These are phyloP conservation scores for Malus orientalis DNA, from an alignment of 306 rosid genomes.

Conservation along the genomic window DNA sequence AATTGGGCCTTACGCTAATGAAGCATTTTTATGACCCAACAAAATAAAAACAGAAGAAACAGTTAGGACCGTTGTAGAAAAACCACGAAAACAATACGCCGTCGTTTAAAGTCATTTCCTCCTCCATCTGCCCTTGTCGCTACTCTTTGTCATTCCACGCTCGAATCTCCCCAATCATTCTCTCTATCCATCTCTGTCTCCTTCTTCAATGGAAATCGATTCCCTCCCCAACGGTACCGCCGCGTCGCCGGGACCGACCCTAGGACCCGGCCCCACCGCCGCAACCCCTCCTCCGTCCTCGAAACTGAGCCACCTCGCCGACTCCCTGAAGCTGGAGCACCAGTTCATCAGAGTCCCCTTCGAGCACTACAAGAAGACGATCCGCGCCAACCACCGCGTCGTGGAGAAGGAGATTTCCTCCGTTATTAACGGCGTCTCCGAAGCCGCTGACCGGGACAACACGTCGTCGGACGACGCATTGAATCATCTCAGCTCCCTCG, in stretches of 20 bases:
- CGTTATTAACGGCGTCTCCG: conserved; percentile 56
- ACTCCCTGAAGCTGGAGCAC: conserved; percentile 83
- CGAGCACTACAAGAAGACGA: conserved; percentile 92
- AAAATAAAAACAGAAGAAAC: not conserved
- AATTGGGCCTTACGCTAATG: not conserved
- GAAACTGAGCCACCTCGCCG: conserved; percentile 46
- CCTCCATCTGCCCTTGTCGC: not conserved
- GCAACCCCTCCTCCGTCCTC: conserved; percentile 35
- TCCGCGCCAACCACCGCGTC: conserved; percentile 82
- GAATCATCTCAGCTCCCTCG: conserved; percentile 69
- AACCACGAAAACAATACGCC: not conserved
- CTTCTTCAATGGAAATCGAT: conserved; percentile 35
- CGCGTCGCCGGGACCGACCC: conserved; percentile 11
- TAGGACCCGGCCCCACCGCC: not conserved
- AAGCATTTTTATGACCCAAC: not conserved
- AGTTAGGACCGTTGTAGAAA: not conserved
- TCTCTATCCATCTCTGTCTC: not conserved
- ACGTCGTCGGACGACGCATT: conserved; percentile 59
- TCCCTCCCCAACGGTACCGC: conserved; percentile 53
- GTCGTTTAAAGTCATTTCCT: not conserved
- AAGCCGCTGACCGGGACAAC: conserved; percentile 39
- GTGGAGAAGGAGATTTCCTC: conserved; percentile 77
- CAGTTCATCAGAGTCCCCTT: conserved; percentile 95
- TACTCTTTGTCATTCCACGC: not conserved
- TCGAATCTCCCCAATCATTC: not conserved